Evolutionary conservation across 2,329 filamentous ascomycete genomes (phyloP).

Genomic region (Helotiales sp.): DNA sequence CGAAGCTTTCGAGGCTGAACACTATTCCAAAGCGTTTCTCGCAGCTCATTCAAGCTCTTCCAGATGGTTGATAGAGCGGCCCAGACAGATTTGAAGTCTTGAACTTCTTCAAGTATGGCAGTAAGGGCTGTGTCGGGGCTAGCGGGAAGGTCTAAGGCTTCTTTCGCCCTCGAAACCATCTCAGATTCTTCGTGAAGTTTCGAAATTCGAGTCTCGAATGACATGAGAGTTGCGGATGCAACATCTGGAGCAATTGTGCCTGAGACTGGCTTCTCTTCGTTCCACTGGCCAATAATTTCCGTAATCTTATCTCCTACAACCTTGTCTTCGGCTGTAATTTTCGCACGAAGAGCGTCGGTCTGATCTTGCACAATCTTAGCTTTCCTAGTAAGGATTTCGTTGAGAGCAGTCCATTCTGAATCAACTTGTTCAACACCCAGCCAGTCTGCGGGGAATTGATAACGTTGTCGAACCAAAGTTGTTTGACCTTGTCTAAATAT

Average conservation of each 20-base stretch:
- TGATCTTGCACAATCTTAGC: conserved; percentile 95
- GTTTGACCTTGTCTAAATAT: conserved; percentile 95
- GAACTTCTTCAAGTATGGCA: conserved; percentile 90
- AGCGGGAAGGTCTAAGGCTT: conserved; percentile 86
- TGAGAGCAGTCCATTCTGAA: conserved; percentile 90
- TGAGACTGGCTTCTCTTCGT: conserved; percentile 94
- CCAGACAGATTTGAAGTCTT: conserved; percentile 99
- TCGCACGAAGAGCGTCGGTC: conserved; percentile 89
- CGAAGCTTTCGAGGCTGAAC: conserved; percentile 93
- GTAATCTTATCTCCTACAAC: conserved; percentile 85
- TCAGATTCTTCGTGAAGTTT: conserved; percentile 84
- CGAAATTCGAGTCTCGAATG: conserved; percentile 83
- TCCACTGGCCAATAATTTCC: conserved; percentile 86
- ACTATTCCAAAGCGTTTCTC: conserved; percentile 91
- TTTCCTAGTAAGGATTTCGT: conserved; percentile 89
- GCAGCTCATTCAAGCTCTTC: conserved; percentile 91
- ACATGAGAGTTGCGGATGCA: conserved; percentile 77
- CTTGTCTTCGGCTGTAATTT: conserved; percentile 92
- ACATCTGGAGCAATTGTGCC: conserved; percentile 89
- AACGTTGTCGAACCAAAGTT: conserved; percentile 85
- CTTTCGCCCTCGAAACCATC: conserved; percentile 95
- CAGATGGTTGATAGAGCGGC: conserved; percentile 93
- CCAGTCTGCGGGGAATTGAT: conserved; percentile 93
- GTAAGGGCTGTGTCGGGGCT: conserved; percentile 77
- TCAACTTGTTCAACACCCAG: conserved; percentile 94